phyloP scores from a whole-genome alignment of 345 rosid species.

The Corchorus olitorius region DNA sequence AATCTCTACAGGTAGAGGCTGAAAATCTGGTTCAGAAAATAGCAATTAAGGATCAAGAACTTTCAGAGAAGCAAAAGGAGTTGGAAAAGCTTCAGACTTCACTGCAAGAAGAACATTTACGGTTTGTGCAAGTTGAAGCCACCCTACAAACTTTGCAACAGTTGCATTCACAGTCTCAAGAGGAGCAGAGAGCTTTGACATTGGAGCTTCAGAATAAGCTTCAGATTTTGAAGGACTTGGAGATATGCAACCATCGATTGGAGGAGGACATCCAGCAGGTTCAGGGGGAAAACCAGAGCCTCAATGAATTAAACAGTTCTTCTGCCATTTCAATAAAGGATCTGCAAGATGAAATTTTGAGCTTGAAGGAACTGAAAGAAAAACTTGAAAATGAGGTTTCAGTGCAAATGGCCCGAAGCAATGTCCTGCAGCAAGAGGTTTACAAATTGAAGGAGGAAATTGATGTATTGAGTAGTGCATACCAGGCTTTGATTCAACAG shows the following conservation, averaged over 20 bases:
- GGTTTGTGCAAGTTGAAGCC: slow-evolving; percentile 60
- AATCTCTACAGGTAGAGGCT: slow-evolving; percentile 66
- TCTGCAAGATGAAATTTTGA: slow-evolving; percentile 51
- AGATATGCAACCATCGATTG: slow-evolving; percentile 48
- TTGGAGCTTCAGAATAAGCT: slow-evolving; percentile 62
- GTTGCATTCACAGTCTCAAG: slow-evolving; percentile 56
- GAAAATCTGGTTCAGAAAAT: slow-evolving; percentile 57
- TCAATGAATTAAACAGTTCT: slow-evolving; percentile 51
- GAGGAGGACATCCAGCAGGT: slow-evolving; percentile 56
- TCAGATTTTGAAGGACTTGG: slow-evolving; percentile 57
- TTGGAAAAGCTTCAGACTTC: slow-evolving; percentile 55
- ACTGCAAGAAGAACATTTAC: slow-evolving; percentile 65
- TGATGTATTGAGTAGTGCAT: slow-evolving; percentile 50
- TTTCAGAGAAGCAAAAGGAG: slow-evolving; percentile 65
- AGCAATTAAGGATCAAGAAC: slow-evolving; percentile 68
- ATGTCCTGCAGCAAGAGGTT: slow-evolving; percentile 72
- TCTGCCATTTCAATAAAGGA: slow-evolving; percentile 44
- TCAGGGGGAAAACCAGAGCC: slow-evolving; percentile 51
- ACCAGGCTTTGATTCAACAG: slow-evolving; percentile 60
- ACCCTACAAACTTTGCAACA: slow-evolving; percentile 52
- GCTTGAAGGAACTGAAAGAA: slow-evolving; percentile 65
- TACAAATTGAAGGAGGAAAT: slow-evolving; percentile 73
- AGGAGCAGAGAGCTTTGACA: slow-evolving; percentile 67
- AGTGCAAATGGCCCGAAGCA: slow-evolving; percentile 52
- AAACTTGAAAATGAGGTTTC: slow-evolving; percentile 73